Percentiles rank a stretch among this genome's conserved stretches.
These are phyloP conservation scores for Cystofilobasidium macerans DNA, from an alignment of 768 basidiomycete species.

Conservation along the genomic window DNA sequence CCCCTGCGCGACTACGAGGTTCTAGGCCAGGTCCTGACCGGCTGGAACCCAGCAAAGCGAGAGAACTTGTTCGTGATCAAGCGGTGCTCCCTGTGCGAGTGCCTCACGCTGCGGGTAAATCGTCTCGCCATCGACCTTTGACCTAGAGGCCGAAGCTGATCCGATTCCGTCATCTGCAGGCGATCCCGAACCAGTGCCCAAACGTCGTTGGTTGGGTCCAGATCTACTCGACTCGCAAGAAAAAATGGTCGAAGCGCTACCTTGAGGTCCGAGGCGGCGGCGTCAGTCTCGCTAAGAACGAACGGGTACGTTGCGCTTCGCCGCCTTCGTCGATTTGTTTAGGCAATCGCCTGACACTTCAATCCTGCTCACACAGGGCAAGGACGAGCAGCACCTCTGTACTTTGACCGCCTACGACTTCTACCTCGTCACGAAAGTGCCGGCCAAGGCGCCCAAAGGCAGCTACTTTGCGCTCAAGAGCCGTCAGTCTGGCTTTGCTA, in stretches of 20 bases:
- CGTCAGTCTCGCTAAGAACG: slow-evolving; percentile 78
- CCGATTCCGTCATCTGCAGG: too few species aligned
- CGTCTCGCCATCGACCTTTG: background rate
- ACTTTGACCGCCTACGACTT: slow-evolving; percentile 81
- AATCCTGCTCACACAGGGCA: slow-evolving; percentile 47
- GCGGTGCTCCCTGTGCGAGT: slow-evolving; percentile 53
- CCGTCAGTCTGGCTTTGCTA: slow-evolving; percentile 72
- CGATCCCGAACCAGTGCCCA: slow-evolving; percentile 45
- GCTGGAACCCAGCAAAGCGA: slow-evolving; percentile 77
- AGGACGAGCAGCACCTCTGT: slow-evolving; percentile 71
- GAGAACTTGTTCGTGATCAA: slow-evolving; percentile 72
- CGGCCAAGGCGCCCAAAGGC: slow-evolving; percentile 54
- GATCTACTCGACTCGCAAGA: slow-evolving; percentile 68
- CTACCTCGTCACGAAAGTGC: slow-evolving; percentile 59
- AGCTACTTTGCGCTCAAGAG: slow-evolving; percentile 40
- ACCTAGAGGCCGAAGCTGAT: too few species aligned
- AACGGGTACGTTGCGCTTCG: slow-evolving; percentile 50
- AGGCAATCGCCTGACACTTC: background rate
- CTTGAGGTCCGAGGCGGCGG: slow-evolving; percentile 75
- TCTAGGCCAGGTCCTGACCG: slow-evolving; percentile 62
- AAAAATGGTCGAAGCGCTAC: slow-evolving; percentile 92
- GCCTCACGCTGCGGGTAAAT: slow-evolving; percentile 40
- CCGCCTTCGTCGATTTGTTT: too few species aligned
- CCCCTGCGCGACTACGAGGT: slow-evolving; percentile 79
- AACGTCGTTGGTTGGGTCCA: slow-evolving; percentile 46